These are phyloP conservation scores for Auricularia sp. DNA, from an alignment of 768 basidiomycete species.

Conservation along the genomic window DNA sequence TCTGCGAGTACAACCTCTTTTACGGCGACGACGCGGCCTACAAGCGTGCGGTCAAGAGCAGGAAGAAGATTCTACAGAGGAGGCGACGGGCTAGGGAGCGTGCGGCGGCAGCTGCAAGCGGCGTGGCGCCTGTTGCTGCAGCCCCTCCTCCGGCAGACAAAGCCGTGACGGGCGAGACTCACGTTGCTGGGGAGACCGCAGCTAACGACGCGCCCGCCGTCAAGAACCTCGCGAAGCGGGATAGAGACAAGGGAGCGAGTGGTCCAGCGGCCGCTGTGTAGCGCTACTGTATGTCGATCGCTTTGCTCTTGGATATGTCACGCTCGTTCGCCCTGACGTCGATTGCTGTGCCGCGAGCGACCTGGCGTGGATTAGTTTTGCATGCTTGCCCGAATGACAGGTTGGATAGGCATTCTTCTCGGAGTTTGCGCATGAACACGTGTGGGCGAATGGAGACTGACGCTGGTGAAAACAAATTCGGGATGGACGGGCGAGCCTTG, in stretches of 20 bases:
- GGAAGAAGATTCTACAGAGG: slow-evolving; percentile 70
- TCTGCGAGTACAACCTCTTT: slow-evolving; percentile 88
- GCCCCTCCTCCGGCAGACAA: slow-evolving; percentile 8
- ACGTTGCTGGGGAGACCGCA: slow-evolving; percentile 4
- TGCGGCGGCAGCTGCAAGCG: slow-evolving; percentile 46
- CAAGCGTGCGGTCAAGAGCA: slow-evolving; percentile 51
- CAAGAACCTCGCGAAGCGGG: slow-evolving; percentile 3
- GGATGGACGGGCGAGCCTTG: background rate
- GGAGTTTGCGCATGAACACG: too few relatives aligned
- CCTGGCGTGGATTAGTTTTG: background rate
- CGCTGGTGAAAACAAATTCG: background rate
- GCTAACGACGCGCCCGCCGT: slow-evolving; percentile 7
- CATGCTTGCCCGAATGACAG: background rate
- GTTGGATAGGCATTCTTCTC: too few relatives aligned
- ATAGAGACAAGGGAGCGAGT: slow-evolving; percentile 1
- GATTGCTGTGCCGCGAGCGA: background rate
- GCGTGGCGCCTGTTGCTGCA: slow-evolving; percentile 15
- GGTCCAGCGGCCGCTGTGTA: background rate
- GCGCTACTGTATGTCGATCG: background rate
- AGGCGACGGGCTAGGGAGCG: slow-evolving; percentile 64
- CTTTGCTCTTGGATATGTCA: background rate
- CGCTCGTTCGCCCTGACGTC: background rate
- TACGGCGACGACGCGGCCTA: slow-evolving; percentile 73
- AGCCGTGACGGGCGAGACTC: slow-evolving; percentile 3
- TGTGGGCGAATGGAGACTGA: too few relatives aligned